Conservation (phyloP, 1,284 basidiomycete species). For the Pseudozyma sp. region DNA sequence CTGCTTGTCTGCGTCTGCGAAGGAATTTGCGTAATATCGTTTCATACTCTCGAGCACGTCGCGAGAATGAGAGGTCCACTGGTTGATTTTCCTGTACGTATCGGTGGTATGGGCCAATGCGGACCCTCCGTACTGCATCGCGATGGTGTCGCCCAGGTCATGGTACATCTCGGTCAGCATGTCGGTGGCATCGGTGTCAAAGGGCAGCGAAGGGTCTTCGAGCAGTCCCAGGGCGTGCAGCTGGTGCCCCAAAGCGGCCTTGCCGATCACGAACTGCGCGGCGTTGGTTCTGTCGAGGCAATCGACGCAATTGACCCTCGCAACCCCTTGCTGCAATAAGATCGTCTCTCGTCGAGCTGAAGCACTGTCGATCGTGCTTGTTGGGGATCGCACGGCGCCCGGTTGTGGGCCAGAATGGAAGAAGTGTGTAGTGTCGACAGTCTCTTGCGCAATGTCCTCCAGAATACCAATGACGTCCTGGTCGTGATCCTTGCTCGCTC, state of each 20-base stretch:
- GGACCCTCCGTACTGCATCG: constrained; percentile 80
- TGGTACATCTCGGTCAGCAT: constrained; percentile 99
- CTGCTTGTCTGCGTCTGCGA: constrained; percentile 92
- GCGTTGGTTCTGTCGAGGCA: constrained; percentile 95
- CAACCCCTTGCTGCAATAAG: constrained; percentile 88
- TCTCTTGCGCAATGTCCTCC: constrained; percentile 94
- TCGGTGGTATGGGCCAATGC: constrained; percentile 97
- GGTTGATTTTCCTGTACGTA: constrained; percentile 89
- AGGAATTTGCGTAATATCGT: constrained; percentile 94
- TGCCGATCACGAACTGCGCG: constrained; percentile 97
- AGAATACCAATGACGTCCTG: constrained; percentile 96
- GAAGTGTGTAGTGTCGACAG: constrained; percentile 89
- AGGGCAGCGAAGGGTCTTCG: constrained; percentile 83
- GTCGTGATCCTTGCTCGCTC: constrained; percentile 77
- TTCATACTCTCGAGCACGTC: constrained; percentile 97
- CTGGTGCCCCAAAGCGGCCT: constrained; percentile 93
- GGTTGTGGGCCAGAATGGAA: constrained; percentile 78
- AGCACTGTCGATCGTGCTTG: background rate
- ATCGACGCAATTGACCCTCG: constrained; percentile 76
- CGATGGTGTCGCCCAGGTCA: constrained; percentile 76
- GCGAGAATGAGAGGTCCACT: constrained; percentile 97
- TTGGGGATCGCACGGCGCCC: constrained; percentile 13
- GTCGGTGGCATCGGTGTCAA: constrained; percentile 95
- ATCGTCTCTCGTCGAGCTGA: constrained; percentile 70
- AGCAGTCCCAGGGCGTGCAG: constrained; percentile 85